Percentiles rank a stretch among this genome's conserved stretches.
phyloP scores from a whole-genome alignment of 2,329 filamentous ascomycete genomes.

The Exophiala sp. region DNA sequence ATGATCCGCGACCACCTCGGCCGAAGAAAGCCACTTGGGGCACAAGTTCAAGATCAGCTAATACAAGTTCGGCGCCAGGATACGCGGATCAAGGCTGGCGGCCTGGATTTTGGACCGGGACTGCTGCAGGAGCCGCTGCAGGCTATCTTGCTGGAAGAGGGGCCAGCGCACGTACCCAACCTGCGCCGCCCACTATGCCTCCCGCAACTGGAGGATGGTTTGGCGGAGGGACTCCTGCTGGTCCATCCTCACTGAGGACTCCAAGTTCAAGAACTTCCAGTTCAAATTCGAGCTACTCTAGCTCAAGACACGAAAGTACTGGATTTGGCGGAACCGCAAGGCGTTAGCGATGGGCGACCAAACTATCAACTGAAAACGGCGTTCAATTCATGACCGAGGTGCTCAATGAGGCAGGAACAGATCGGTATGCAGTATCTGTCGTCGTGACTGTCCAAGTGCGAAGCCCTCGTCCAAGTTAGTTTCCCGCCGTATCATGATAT shows the following conservation, averaged over 20 bases:
- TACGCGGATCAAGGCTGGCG: conserved; percentile 35
- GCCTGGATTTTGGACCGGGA: conserved; percentile 46
- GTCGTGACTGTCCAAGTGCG: too few relatives aligned
- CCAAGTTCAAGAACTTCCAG: conserved; percentile 17
- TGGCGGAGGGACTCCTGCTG: conserved; percentile 34
- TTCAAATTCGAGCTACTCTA: conserved; percentile 27
- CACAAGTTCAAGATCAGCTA: conserved; percentile 22
- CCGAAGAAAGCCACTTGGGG: conserved; percentile 35
- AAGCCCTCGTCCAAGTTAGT: too few relatives aligned
- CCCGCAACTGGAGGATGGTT: conserved; percentile 17
- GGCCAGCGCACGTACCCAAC: conserved; percentile 28
- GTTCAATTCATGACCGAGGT: too few relatives aligned
- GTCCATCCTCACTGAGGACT: conserved; percentile 18
- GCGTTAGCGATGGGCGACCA: conserved; percentile 32
- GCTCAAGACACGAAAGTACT: conserved; percentile 36
- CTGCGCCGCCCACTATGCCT: conserved; percentile 17
- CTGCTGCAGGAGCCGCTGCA: conserved; percentile 38
- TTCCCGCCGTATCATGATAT: too few relatives aligned
- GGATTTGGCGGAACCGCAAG: conserved; percentile 44
- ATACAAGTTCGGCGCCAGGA: conserved; percentile 2
- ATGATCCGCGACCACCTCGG: conserved; percentile 36
- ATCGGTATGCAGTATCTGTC: too few relatives aligned
- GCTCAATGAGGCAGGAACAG: too few relatives aligned
- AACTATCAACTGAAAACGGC: too few relatives aligned
- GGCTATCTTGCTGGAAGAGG: conserved; percentile 39